Percentiles rank a stretch among this genome's conserved stretches.
phyloP scores from a whole-genome alignment of 257 asterid genomes.

The Ballota nigra region DNA sequence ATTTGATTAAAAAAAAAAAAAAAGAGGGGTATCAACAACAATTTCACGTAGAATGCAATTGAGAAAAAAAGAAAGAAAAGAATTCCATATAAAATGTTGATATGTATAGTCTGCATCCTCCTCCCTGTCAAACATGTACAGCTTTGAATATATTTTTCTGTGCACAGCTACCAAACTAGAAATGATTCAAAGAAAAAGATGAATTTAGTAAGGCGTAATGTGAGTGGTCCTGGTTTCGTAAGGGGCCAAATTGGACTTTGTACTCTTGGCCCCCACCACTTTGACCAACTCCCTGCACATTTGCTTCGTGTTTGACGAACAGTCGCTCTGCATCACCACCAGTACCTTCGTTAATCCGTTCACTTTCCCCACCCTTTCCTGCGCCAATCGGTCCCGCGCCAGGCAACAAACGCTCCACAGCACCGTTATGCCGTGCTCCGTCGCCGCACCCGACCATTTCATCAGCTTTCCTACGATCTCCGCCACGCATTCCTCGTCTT shows the following conservation, averaged over 20 bases:
- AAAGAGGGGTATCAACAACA: too few species aligned
- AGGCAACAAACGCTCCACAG: conserved; percentile 87
- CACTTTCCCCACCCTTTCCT: conserved; percentile 45
- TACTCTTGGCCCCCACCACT: conserved; percentile 52
- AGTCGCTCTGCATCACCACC: conserved; percentile 86
- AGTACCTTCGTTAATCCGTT: conserved; percentile 80
- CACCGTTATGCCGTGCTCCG: conserved; percentile 80
- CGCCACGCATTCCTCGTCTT: conserved; percentile 54
- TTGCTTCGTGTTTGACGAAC: conserved; percentile 45
- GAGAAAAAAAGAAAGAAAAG: neutral
- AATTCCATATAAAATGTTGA: neutral
- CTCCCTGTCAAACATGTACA: conserved; percentile 26
- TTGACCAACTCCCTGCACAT: conserved; percentile 92
- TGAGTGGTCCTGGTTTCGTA: conserved; percentile 82
- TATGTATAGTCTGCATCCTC: conserved; percentile 17
- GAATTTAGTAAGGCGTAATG: conserved; percentile 66
- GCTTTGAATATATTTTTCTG: conserved; percentile 8
- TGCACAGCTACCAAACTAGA: conserved; percentile 20
- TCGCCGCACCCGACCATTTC: conserved; percentile 72
- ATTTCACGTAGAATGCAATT: too few species aligned
- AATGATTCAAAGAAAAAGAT: neutral
- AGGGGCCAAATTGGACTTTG: conserved; percentile 79
- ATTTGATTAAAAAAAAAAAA: too few species aligned
- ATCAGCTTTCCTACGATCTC: conserved; percentile 61
- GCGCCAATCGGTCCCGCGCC: conserved; percentile 53